Conservation (phyloP, 768 basidiomycete genomes). For the Auriculariales sp. region DNA sequence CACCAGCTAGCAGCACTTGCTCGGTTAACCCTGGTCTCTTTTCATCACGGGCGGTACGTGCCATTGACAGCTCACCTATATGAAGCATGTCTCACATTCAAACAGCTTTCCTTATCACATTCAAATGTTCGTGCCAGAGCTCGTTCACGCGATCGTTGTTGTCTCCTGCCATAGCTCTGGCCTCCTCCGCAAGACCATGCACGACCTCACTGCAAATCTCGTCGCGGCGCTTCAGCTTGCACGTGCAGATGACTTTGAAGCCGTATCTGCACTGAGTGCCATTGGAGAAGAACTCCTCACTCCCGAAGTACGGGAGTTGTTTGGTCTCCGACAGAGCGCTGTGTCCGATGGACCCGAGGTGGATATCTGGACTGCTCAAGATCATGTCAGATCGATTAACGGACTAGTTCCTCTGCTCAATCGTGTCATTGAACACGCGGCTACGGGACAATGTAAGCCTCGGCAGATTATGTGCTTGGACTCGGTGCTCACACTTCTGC, state of each 20-base stretch:
- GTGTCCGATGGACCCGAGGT: conserved; percentile 57
- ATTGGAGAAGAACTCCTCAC: conserved; percentile 48
- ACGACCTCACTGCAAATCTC: conserved; percentile 69
- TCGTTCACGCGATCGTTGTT: conserved; percentile 64
- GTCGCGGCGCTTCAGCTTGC: conserved; percentile 62
- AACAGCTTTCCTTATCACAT: conserved; percentile 20
- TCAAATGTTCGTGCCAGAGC: conserved; percentile 73
- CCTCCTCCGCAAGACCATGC: conserved; percentile 64
- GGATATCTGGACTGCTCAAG: conserved; percentile 38
- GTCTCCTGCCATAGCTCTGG: conserved; percentile 60
- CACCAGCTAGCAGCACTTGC: conserved; percentile 68
- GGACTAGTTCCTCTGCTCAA: conserved; percentile 46
- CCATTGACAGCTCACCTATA: conserved; percentile 9
- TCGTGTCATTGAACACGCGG: conserved; percentile 45
- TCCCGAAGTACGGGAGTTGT: conserved; percentile 44
- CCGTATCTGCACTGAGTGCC: conserved; percentile 37
- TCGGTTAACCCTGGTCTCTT: conserved; percentile 61
- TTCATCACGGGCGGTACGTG: conserved; percentile 50
- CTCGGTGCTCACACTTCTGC: conserved; percentile 1
- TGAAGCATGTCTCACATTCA: neutral
- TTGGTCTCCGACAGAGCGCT: conserved; percentile 59
- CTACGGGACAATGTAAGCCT: conserved; percentile 54
- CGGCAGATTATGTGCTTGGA: too few species aligned
- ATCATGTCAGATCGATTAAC: conserved; percentile 39
- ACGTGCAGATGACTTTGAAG: conserved; percentile 43